Conservation (phyloP, 805 yeast species). For the Ogataea parapolymorpha region DNA sequence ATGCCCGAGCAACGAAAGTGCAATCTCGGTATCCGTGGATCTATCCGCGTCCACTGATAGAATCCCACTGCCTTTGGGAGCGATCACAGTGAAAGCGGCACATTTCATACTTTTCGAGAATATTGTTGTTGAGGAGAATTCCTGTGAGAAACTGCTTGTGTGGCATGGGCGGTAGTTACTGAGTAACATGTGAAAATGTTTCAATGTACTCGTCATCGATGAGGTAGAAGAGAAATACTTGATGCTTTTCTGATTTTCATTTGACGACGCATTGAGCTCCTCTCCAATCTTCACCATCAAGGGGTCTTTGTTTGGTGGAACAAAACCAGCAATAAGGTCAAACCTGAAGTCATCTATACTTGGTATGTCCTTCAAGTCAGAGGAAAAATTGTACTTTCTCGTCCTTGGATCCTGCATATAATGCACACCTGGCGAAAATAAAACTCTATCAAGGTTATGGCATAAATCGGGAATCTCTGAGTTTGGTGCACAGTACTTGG, state of each 20-base stretch:
- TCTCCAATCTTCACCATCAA: constrained; percentile 47
- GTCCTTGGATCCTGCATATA: constrained; percentile 76
- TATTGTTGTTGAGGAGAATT: constrained; percentile 37
- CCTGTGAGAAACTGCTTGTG: constrained; percentile 41
- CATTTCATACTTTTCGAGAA: constrained; percentile 42
- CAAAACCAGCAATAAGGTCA: constrained; percentile 49
- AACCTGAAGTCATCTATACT: constrained; percentile 66
- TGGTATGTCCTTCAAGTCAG: constrained; percentile 55
- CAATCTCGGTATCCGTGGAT: constrained; percentile 60
- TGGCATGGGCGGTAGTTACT: constrained; percentile 58
- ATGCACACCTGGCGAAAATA: constrained; percentile 82
- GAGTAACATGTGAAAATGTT: constrained; percentile 70
- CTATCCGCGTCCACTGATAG: constrained; percentile 72
- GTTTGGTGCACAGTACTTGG: constrained; percentile 10
- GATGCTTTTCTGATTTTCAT: constrained; percentile 16
- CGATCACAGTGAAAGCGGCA: constrained; percentile 58
- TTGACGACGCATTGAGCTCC: constrained; percentile 12
- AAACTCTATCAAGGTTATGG: constrained; percentile 64
- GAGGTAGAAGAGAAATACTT: constrained; percentile 78
- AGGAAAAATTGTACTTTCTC: constrained; percentile 64
- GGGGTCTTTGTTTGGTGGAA: constrained; percentile 66
- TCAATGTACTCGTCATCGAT: constrained; percentile 73
- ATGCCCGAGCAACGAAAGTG: constrained; percentile 73
- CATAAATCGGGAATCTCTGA: constrained; percentile 51
- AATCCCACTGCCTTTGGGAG: constrained; percentile 36